Evolutionary conservation across 2,329 filamentous ascomycete species (phyloP).

Genomic region (Aspergillus ochraceus): DNA sequence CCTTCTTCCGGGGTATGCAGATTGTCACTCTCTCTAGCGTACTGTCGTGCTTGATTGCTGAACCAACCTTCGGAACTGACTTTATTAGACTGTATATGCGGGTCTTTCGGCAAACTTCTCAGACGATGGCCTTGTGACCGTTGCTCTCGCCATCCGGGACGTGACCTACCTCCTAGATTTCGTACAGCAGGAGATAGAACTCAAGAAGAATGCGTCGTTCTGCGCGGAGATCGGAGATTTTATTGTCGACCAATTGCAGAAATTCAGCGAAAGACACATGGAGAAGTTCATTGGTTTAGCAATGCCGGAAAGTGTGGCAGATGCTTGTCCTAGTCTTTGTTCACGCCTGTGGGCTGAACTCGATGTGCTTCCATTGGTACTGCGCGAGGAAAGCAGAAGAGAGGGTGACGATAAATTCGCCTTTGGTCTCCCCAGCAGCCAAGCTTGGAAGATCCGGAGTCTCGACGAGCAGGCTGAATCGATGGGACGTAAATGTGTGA

Average conservation of each 20-base stretch:
- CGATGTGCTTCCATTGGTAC: conserved; percentile 71
- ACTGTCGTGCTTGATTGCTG: neutral
- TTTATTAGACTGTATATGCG: conserved; percentile 41
- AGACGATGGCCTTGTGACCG: conserved; percentile 50
- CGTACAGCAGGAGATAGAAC: conserved; percentile 59
- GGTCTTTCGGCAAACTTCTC: conserved; percentile 38
- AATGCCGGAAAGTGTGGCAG: conserved; percentile 61
- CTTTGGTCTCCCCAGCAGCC: conserved; percentile 27
- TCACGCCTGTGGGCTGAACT: conserved; percentile 73
- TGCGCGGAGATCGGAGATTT: conserved; percentile 58
- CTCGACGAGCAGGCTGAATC: conserved; percentile 81
- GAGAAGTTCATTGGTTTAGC: conserved; percentile 75
- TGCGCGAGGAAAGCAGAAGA: conserved; percentile 42
- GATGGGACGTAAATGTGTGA: conserved; percentile 75
- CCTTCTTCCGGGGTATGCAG: conserved; percentile 39
- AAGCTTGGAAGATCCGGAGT: conserved; percentile 53
- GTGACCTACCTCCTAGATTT: conserved; percentile 74
- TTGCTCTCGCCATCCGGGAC: conserved; percentile 71
- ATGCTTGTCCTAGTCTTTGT: conserved; percentile 64
- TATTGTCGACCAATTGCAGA: conserved; percentile 56
- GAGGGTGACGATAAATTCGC: conserved; percentile 19
- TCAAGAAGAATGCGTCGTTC: conserved; percentile 40
- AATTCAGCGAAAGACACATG: conserved; percentile 65
- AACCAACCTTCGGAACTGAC: neutral
- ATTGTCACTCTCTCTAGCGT: neutral